A percentile compares a stretch with the other conserved stretches of the same genome.
These are phyloP conservation scores for Leishmania tropica DNA, from an alignment of 208 protist species.

Conservation along the genomic window DNA sequence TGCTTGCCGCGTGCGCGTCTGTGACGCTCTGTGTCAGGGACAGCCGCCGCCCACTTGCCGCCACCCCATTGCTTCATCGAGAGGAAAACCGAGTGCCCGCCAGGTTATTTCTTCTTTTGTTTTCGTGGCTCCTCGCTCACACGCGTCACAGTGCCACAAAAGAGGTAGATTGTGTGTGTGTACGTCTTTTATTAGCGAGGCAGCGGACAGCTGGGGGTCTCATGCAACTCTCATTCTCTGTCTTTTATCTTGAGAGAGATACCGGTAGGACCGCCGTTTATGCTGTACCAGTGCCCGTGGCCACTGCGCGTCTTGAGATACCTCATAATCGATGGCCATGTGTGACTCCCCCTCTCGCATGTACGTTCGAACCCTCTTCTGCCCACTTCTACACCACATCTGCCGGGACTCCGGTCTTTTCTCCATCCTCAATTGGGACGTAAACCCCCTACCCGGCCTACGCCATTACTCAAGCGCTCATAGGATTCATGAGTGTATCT, in stretches of 20 bases:
- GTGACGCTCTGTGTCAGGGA: not conserved
- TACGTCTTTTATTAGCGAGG: not conserved
- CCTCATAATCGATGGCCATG: not conserved
- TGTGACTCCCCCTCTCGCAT: not conserved
- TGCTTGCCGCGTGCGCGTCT: not conserved
- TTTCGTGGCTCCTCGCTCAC: not conserved
- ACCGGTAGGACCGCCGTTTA: not conserved
- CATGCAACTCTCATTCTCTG: not conserved
- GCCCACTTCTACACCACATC: not conserved
- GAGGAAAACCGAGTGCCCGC: not conserved
- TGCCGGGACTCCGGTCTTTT: not conserved
- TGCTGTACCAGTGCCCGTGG: not conserved
- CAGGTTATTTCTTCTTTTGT: not conserved
- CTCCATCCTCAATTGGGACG: not conserved
- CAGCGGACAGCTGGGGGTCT: not conserved
- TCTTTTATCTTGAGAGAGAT: not conserved
- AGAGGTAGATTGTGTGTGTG: not conserved
- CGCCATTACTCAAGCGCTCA: not conserved
- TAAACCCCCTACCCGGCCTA: not conserved
- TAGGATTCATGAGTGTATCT: not conserved
- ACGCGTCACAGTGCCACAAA: not conserved
- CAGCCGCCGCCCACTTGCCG: not conserved
- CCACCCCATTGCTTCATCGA: not conserved
- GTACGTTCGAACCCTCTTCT: not conserved
- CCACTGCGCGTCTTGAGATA: not conserved